phyloP scores from a whole-genome alignment of 2,329 filamentous ascomycete species.

The Ophiostoma montium region DNA sequence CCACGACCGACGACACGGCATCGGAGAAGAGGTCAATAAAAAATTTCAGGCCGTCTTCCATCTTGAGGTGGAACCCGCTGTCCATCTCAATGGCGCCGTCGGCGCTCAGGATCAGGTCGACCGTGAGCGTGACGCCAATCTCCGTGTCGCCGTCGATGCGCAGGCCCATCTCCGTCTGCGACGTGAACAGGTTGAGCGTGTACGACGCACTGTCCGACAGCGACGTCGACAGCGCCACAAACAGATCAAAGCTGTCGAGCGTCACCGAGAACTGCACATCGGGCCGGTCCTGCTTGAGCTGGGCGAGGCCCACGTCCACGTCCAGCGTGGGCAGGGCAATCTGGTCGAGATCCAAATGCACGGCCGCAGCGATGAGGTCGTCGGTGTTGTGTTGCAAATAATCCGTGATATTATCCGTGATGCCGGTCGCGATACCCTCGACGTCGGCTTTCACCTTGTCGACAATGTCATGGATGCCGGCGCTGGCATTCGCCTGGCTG shows the following conservation, averaged over 20 bases:
- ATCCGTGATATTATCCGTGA: conserved; percentile 14
- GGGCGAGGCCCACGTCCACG: conserved; percentile 28
- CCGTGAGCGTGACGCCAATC: neutral
- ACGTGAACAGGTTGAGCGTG: neutral
- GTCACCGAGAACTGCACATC: conserved; percentile 28
- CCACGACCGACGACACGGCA: conserved; percentile 30
- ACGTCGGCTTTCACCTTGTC: conserved; percentile 1
- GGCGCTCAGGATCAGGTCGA: neutral
- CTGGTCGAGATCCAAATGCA: conserved; percentile 6
- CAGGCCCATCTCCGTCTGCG: neutral
- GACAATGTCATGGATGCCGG: neutral
- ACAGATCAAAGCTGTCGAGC: conserved; percentile 38
- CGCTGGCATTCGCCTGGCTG: neutral
- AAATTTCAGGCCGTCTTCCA: conserved; percentile 35
- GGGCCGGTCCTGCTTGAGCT: conserved; percentile 25
- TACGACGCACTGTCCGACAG: conserved; percentile 22
- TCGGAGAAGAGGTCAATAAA: conserved; percentile 35
- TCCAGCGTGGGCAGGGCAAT: conserved; percentile 16
- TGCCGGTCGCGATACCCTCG: conserved; percentile 2
- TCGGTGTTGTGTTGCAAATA: conserved; percentile 16
- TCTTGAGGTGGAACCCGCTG: conserved; percentile 39
- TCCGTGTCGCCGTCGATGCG: neutral
- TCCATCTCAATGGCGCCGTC: conserved; percentile 34
- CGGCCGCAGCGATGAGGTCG: conserved; percentile 16
- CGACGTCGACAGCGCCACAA: conserved; percentile 31